These are phyloP conservation scores for Fusarium papillatum DNA, from an alignment of 2,329 filamentous ascomycete genomes.

Conservation along the genomic window DNA sequence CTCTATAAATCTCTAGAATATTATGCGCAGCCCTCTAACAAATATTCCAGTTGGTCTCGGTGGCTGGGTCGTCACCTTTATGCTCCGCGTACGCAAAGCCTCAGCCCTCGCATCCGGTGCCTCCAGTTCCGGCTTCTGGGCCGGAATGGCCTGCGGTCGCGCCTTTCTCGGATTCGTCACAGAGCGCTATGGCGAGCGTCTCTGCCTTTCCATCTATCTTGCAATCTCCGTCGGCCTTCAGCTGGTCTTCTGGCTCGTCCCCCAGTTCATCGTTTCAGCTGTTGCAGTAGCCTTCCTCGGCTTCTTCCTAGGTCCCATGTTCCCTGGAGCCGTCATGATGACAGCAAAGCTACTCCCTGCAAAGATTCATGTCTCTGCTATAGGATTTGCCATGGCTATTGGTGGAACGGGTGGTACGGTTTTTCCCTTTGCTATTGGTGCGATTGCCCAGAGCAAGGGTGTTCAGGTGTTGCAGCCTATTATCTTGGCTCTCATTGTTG, in stretches of 20 bases:
- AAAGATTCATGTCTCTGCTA: constrained; percentile 77
- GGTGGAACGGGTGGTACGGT: constrained; percentile 78
- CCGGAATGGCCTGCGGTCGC: constrained; percentile 80
- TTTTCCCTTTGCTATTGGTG: constrained; percentile 73
- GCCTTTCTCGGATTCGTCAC: constrained; percentile 79
- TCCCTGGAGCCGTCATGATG: constrained; percentile 79
- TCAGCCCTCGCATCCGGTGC: constrained; percentile 78
- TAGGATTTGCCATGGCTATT: constrained; percentile 81
- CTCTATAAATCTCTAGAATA: rapidly evolving
- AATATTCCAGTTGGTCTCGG: constrained; percentile 68
- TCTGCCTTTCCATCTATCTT: constrained; percentile 72
- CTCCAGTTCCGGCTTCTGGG: constrained; percentile 82
- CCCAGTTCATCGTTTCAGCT: constrained; percentile 68
- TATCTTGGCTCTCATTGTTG: constrained; percentile 57
- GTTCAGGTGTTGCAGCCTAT: constrained; percentile 65
- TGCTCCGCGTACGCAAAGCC: constrained; percentile 78
- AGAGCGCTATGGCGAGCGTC: constrained; percentile 74
- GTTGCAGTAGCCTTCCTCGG: constrained; percentile 78
- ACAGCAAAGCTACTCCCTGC: constrained; percentile 79
- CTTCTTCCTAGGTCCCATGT: constrained; percentile 82
- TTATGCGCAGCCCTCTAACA: constrained; percentile 4
- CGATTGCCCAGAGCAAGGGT: constrained; percentile 66
- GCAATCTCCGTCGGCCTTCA: constrained; percentile 70
- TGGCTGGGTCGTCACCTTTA: constrained; percentile 86
- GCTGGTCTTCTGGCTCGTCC: constrained; percentile 71